Conservation (phyloP, 164 flowering plant genomes). For the Akebia trifoliata region DNA sequence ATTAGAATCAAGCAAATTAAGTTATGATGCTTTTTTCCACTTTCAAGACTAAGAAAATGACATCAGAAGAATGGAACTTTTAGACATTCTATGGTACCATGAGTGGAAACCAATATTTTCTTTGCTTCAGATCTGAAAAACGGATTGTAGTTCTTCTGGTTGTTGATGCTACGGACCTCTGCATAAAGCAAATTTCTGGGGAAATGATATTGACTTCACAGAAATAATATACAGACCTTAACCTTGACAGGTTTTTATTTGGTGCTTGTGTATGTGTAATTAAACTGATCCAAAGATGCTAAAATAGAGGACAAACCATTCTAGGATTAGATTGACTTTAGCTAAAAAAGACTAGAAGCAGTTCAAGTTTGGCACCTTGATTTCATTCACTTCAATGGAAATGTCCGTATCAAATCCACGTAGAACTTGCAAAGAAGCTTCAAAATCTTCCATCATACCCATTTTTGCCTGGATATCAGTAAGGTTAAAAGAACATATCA, state of each 20-base stretch:
- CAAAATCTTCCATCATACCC: conserved; percentile 97
- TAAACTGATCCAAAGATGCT: not conserved
- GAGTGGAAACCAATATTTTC: conserved; percentile 83
- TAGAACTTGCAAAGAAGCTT: conserved; percentile 93
- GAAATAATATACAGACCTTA: no score
- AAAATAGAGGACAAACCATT: not conserved
- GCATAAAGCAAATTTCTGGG: conserved; percentile 18
- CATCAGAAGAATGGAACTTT: not conserved
- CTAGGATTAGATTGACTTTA: not conserved
- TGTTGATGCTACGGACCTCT: conserved; percentile 68
- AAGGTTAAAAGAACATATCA: conserved; percentile 1
- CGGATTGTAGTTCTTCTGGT: conserved; percentile 51
- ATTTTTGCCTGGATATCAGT: conserved; percentile 74
- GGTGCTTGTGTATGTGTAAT: not conserved
- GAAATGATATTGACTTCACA: conserved; percentile 9
- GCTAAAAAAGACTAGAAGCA: not conserved
- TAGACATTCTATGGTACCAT: conserved; percentile 40
- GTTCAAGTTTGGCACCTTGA: conserved; percentile 55
- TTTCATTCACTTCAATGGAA: conserved; percentile 83
- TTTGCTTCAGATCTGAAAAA: conserved; percentile 64
- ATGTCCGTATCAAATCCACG: conserved; percentile 93
- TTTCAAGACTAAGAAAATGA: conserved; percentile 6
- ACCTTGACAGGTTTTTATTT: not conserved
- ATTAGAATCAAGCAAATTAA: conserved; percentile 5
- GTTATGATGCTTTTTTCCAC: not conserved